Base-by-base conservation (phyloP, 371 early-diverging fungal species). In the Rhizopus stolonifer region DNA sequence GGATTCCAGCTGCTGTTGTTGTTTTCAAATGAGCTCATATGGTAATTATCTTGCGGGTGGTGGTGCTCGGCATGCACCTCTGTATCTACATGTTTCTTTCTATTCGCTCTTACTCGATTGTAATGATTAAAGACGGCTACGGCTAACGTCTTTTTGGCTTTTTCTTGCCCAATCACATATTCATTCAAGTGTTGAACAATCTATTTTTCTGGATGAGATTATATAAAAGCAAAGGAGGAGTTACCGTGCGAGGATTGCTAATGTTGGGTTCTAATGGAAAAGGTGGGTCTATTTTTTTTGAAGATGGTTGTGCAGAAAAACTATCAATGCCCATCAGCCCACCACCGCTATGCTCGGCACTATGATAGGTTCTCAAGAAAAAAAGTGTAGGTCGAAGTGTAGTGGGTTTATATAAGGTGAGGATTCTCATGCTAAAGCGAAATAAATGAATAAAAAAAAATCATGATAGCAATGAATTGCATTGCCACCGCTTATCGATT, bases 71-170 rank as follows among this genome's bases (percentile, higher is more conserved):
- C 49, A 25, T 55, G 60, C 24, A 34, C 26, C 13, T 52, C n/a
- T 8, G 52, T 53, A 23, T 61, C 50, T 4, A 13, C 38, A 14
- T 47, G 51, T 39, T 54, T 45, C 13, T 58, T 70, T 31, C 79
- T 34, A 53, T 93, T 93, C 33, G 85, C 81, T 14, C 82, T 77
- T 3, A 93, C 84, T 5, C 94, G 79, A 31, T 79, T 84, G 64
- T 93, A 93, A 59, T 94, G 95, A 58, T 92, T 92, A 69, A 84
- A 90, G 10, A 94, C 84, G 4, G 95, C 93, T 3, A 92, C 92
- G 0, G 94, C 79, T 26, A 94, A 70, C 8, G 84, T 84, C 67
- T 85, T 84, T 61, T 94, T 94, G 13, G 92, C 89, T 22, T 84
- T 65, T 21, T 90, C 87, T 68, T 94, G 94, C 4, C 94, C 94